Evolutionary conservation across 1,284 basidiomycete genomes (phyloP).

Genomic region (Cutaneotrichosporon sp.): DNA sequence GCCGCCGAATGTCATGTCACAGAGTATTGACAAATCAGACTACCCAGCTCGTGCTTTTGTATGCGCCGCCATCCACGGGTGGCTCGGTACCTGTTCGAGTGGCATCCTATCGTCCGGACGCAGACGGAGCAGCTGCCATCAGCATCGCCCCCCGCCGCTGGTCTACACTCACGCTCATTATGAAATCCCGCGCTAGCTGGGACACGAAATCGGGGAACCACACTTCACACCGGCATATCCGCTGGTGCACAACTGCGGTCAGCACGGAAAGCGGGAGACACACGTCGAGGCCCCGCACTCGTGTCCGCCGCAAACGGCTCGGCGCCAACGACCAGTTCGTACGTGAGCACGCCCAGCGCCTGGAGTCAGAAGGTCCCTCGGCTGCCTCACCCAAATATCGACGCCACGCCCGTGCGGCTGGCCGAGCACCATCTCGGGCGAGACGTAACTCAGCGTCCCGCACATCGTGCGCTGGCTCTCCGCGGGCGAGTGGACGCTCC

Average conservation of each 20-base stretch:
- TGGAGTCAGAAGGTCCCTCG: conserved; percentile 50
- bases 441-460: conserved; percentile 89
- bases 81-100: conserved; percentile 66
- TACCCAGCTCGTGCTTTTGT: too few relatives aligned
- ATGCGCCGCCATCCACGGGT: conserved; percentile 68
- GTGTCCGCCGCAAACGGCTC: conserved; percentile 77
- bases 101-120: conserved; percentile 73
- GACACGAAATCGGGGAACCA: conserved; percentile 63
- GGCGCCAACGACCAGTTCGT: conserved; percentile 84
- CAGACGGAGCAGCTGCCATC: conserved; percentile 68
- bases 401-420: conserved; percentile 36
- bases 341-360: conserved; percentile 92
- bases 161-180: conserved; percentile 52
- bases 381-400: conserved; percentile 36
- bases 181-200: conserved; percentile 60
- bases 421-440: conserved; percentile 94
- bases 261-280: neutral
- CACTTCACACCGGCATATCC: conserved; percentile 60
- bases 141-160: neutral
- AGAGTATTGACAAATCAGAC: too few relatives aligned
- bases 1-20: too few relatives aligned
- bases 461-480: conserved; percentile 70
- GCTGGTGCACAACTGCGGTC: conserved; percentile 29
- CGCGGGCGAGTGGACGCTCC: conserved; percentile 88
- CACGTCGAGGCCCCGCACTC: conserved; percentile 25